Evolutionary conservation across 139 green algal genomes (phyloP).

Genomic region (Pseudopediastrum boryanum): DNA sequence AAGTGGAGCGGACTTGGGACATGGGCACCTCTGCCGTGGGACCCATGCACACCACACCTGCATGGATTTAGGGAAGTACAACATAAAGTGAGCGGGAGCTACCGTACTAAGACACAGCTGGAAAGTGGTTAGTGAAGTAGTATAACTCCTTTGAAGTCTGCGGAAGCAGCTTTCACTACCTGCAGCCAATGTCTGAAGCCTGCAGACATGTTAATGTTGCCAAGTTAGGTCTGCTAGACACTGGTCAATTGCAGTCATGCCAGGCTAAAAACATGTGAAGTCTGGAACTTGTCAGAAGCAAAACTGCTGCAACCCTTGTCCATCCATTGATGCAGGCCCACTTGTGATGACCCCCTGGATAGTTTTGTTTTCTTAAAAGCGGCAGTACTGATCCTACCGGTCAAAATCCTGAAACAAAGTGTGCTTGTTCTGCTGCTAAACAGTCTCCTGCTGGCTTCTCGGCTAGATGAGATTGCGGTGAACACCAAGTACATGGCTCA

Average conservation of each 20-base stretch:
- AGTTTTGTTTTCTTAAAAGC: too few species aligned
- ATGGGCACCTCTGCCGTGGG: constrained; percentile 30
- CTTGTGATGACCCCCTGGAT: too few species aligned
- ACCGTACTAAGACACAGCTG: too few species aligned
- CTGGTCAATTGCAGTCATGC: too few species aligned
- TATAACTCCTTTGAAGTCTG: too few species aligned
- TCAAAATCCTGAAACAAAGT: not conserved
- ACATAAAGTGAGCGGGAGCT: not conserved
- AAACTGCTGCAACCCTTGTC: too few species aligned
- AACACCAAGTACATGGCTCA: constrained; percentile 1
- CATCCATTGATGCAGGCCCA: too few species aligned
- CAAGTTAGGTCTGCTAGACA: not conserved
- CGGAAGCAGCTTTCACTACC: not conserved
- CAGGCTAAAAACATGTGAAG: too few species aligned
- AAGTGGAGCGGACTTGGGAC: not conserved
- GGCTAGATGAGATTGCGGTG: not conserved
- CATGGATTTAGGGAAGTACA: not conserved
- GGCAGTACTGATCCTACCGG: too few species aligned
- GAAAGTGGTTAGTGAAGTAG: too few species aligned
- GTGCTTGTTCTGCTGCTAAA: not conserved
- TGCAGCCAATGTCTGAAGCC: not conserved
- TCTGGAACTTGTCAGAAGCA: too few species aligned
- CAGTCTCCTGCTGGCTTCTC: not conserved
- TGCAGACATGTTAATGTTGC: not conserved
- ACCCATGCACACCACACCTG: constrained; percentile 29